These are phyloP conservation scores for Exophiala dermatitidis DNA, from an alignment of 2,329 filamentous ascomycete species.

Conservation along the genomic window DNA sequence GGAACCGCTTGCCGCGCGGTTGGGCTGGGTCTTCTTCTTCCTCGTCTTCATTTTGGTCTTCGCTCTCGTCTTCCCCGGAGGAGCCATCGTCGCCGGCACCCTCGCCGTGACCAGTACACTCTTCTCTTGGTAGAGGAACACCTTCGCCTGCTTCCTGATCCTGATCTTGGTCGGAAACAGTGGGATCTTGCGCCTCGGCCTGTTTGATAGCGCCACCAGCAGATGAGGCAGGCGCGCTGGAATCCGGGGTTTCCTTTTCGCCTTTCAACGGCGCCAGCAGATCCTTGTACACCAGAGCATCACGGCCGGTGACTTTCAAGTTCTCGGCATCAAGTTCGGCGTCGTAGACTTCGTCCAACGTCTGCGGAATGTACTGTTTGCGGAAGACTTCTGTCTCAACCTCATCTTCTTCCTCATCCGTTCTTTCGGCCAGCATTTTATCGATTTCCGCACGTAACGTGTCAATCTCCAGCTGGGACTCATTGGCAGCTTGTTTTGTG, in stretches of 20 bases:
- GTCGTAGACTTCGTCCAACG: slow-evolving; percentile 91
- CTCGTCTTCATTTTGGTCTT: slow-evolving; percentile 38
- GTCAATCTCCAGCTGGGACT: slow-evolving; percentile 50
- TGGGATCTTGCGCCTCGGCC: slow-evolving; percentile 29
- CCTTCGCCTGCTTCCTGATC: slow-evolving; percentile 30
- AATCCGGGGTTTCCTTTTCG: slow-evolving; percentile 4
- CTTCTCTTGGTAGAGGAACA: neutral
- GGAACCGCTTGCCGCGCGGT: slow-evolving; percentile 75
- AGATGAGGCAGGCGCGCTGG: no score
- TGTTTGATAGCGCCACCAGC: no score
- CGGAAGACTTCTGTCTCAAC: slow-evolving; percentile 89
- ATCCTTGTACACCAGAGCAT: slow-evolving; percentile 75
- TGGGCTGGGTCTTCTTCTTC: slow-evolving; percentile 36
- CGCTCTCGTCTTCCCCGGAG: slow-evolving; percentile 32
- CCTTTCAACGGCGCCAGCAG: slow-evolving; percentile 54
- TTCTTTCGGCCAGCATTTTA: slow-evolving; percentile 56
- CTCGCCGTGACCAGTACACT: slow-evolving; percentile 25
- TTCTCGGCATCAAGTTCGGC: slow-evolving; percentile 82
- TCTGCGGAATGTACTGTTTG: slow-evolving; percentile 94
- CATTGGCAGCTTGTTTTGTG: slow-evolving; percentile 50
- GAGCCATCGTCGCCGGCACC: neutral
- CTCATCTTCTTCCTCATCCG: slow-evolving; percentile 54
- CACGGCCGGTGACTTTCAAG: slow-evolving; percentile 64
- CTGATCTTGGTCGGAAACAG: slow-evolving; percentile 28
- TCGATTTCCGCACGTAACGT: slow-evolving; percentile 58